Conservation (phyloP, 345 rosid species). For the Populus deltoides region DNA sequence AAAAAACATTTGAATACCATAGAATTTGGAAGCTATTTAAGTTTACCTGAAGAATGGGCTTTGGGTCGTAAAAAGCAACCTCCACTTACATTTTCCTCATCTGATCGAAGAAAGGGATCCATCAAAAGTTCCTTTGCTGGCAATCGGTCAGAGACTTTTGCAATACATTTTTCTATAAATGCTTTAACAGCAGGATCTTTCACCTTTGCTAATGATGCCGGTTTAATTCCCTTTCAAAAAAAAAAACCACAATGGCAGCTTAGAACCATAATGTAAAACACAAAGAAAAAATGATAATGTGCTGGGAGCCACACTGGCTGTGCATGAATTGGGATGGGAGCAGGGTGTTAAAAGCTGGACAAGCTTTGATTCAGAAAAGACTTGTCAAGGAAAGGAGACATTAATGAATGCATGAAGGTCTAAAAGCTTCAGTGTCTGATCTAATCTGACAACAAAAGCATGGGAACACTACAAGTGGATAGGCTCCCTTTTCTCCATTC, state of each 20-base stretch:
- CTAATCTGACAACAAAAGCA: neutral
- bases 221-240: conserved; percentile 74
- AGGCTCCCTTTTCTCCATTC: neutral
- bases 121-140: conserved; percentile 78
- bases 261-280: neutral
- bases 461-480: neutral
- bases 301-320: neutral
- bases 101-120: conserved; percentile 76
- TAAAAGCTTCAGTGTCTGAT: neutral
- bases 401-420: neutral
- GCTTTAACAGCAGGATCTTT: conserved; percentile 54
- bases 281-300: neutral
- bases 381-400: neutral
- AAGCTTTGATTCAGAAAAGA: neutral
- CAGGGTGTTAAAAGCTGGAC: neutral
- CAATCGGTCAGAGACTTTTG: conserved; percentile 66
- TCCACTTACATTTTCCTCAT: conserved; percentile 48
- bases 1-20: conserved; percentile 1
- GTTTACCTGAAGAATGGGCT: conserved; percentile 38
- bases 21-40: neutral
- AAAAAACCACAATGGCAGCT: conserved; percentile 3
- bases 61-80: conserved; percentile 32
- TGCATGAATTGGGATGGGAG: neutral
- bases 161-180: conserved; percentile 89
- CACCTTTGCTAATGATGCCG: conserved; percentile 86